Evolutionary conservation across 805 yeast genomes (phyloP).

Genomic region (Myxozyma lipomycoides): DNA sequence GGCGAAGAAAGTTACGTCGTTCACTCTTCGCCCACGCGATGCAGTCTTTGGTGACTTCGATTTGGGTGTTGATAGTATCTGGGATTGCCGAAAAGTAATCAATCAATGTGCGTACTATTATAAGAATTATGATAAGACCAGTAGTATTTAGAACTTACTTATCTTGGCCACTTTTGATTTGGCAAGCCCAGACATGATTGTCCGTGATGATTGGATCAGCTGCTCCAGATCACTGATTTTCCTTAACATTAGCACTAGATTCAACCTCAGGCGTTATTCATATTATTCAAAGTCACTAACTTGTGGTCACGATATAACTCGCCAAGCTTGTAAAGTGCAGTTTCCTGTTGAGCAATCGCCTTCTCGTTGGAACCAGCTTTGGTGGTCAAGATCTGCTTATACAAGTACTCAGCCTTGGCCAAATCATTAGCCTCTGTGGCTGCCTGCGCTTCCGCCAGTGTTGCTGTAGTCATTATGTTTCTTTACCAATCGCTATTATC

Average conservation of each 20-base stretch:
- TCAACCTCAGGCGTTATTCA: not conserved
- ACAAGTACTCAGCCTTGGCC: slow-evolving; percentile 57
- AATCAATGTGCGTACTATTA: slow-evolving; percentile 58
- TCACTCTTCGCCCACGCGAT: slow-evolving; percentile 82
- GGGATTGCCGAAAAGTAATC: slow-evolving; percentile 69
- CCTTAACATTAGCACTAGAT: slow-evolving; percentile 11
- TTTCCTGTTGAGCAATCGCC: slow-evolving; percentile 55
- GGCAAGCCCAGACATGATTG: slow-evolving; percentile 72
- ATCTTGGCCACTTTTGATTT: slow-evolving; percentile 94
- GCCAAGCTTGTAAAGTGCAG: slow-evolving; percentile 73
- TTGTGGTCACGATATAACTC: slow-evolving; percentile 53
- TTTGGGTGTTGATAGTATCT: slow-evolving; percentile 63
- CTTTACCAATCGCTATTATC: too few relatives aligned
- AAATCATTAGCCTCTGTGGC: slow-evolving; percentile 50
- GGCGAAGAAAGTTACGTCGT: slow-evolving; percentile 84
- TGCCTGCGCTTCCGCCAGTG: slow-evolving; percentile 51
- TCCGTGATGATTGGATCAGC: slow-evolving; percentile 65
- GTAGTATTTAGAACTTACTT: slow-evolving; percentile 31
- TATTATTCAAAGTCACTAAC: slow-evolving; percentile 5
- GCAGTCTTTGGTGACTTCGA: slow-evolving; percentile 67
- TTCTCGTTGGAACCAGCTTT: slow-evolving; percentile 39
- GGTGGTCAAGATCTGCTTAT: slow-evolving; percentile 46
- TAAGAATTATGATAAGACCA: not conserved
- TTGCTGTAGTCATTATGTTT: not conserved
- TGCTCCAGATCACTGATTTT: slow-evolving; percentile 50